Evolutionary conservation across 169 alveolate genomes (phyloP).

Genomic region (Fabrea salina): DNA sequence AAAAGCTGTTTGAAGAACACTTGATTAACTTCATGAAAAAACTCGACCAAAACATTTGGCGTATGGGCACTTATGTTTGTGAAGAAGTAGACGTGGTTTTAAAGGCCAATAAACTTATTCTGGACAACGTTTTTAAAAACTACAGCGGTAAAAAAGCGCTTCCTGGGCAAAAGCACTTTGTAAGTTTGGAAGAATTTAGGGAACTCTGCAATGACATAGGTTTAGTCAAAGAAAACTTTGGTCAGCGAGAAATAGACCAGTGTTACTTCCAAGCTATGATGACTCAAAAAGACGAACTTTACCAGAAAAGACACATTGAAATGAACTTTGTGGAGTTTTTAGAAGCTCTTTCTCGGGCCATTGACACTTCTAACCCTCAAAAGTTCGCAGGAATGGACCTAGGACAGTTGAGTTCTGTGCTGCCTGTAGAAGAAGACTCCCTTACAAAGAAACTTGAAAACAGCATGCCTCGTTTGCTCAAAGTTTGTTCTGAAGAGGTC

Average conservation of each 20-base stretch:
- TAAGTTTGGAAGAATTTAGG: constrained; percentile 24
- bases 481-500: background rate
- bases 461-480: background rate
- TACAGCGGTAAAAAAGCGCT: constrained; percentile 14
- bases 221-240: background rate
- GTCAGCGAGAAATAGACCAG: background rate
- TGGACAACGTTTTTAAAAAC: background rate
- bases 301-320: constrained; percentile 43
- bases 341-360: constrained; percentile 47
- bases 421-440: no score
- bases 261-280: constrained; percentile 45
- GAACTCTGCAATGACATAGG: background rate
- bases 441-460: background rate
- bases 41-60: constrained; percentile 14
- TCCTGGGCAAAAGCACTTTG: constrained; percentile 13
- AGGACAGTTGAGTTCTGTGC: no score
- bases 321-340: constrained; percentile 60
- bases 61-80: background rate
- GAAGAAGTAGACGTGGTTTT: background rate
- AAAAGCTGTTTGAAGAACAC: constrained; percentile 40
- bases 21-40: constrained; percentile 21
- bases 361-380: background rate
- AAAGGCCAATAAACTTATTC: background rate
- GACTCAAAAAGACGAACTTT: constrained; percentile 63
- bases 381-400: no score